Base-by-base conservation (phyloP, 2,329 filamentous ascomycete species). In the Penicillium crustosum region DNA sequence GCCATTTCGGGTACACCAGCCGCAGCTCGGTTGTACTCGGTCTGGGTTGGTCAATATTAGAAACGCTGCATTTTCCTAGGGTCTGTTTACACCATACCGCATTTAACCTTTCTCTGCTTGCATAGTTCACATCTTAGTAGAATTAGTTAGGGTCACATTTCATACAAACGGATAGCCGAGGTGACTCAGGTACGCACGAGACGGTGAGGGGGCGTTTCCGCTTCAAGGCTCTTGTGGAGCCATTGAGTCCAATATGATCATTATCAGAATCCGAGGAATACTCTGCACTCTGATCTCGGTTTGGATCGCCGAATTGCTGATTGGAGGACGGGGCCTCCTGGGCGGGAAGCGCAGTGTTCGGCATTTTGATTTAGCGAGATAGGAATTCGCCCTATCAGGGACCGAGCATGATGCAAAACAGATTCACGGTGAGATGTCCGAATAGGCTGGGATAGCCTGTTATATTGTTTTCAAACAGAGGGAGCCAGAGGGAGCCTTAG, bases 1-100 rank as follows among this genome's bases (percentile, higher is more conserved):
- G 57, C 82, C 82, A 72, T 90, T 89, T 50, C 87, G 83, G 49
- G 84, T 75, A 70, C 87, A 90, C 87, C 87, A 90, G 23, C 86
- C 86, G 73, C 87, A 90, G n/a, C 82, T 81, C 2, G 83, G 83
- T 65, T 84, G 82, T 35, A 78, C 77, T 55, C 82, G 80, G 66
- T 85, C 77, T 75, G 57, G 59, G 25, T 36, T 17, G 12, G 31
- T 51, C 48, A 33, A 58, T 61, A 58, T 59, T 53, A 64, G 27
- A 57, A 53, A 36, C 2, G 3, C 10, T 23, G 31, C 4, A 17
- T 38, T 27, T 29, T 7, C 7, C 12, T 35, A 17, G 19, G 44
- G 33, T 15, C 8, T 17, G 15, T 49, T 29, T 6, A 35, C 6
- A 65, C 6, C 72, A 48, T 73, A 77, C 75, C 82, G 61, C 76